Base-by-base conservation (phyloP, 192 early-diverging fungal genomes). In the Chytriomyces confervae region DNA sequence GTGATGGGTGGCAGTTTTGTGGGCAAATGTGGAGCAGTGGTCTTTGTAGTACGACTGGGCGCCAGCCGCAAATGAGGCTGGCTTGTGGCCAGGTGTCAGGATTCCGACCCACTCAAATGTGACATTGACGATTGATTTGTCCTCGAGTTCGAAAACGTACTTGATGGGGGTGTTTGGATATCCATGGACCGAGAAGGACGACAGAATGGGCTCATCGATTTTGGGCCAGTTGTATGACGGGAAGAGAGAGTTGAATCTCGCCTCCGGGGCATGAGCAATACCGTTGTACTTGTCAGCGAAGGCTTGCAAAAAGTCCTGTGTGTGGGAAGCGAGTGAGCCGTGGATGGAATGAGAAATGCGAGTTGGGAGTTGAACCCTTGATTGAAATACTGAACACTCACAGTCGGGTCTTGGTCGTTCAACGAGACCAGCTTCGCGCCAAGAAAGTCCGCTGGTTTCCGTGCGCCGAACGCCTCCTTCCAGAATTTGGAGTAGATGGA, bases 231-330 rank as follows among this genome's bases (percentile, higher is more conserved):
- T 36, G 53, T 72, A 72, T 27, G 50, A 24, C 20, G 49, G 50
- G 66, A 77, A 66, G 9, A 68, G 20, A 13, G 13, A 53, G 50
- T 77, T 77, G 76, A 77, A 69, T 10, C 76, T 29, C 23, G 64
- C 29, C 46, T 77, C 76, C 0, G 76, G 76, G 9, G 62, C 63
- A 43, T 53, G 62, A 3, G 47, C 46, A 23, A 69, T n/a, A 27
- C 76, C 66, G 27, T 20, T 46, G 65, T 68, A 68, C 47, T 69
- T 50, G 51, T 77, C 76, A 13, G 76, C 65, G 27, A 66, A 77
- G 9, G 2, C 51, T 69, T 77, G 76, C 8, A 77, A n/a, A 66
- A 23, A 63, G 62, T 75, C 73, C 73, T 75, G 20, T 16, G 16
- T 3, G n/a, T 57, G 13, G 13, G 53, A 57, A 61, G 53, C 3